These are phyloP conservation scores for Fusarium xyrophilum DNA, from an alignment of 2,329 filamentous ascomycete genomes.

Conservation along the genomic window DNA sequence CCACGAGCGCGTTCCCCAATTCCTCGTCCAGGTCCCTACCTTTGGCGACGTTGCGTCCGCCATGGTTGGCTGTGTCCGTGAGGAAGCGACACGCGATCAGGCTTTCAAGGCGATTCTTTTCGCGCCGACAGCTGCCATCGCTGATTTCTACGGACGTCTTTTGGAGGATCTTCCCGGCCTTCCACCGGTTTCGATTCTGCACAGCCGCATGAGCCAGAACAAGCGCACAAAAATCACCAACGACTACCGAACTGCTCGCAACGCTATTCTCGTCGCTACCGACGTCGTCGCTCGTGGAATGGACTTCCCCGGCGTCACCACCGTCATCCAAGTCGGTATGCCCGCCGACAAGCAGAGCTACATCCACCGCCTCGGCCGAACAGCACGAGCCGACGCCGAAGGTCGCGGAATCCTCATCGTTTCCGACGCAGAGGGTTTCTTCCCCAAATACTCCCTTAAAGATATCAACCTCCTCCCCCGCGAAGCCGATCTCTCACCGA, in stretches of 20 bases:
- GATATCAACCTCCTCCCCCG: slow-evolving; percentile 61
- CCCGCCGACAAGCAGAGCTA: slow-evolving; percentile 68
- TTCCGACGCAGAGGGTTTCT: slow-evolving; percentile 58
- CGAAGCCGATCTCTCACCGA: slow-evolving; percentile 53
- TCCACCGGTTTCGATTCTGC: slow-evolving; percentile 54
- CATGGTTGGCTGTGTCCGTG: slow-evolving; percentile 63
- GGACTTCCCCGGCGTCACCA: slow-evolving; percentile 74
- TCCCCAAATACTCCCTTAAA: slow-evolving; percentile 58
- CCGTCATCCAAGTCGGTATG: slow-evolving; percentile 69
- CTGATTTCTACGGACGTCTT: slow-evolving; percentile 58
- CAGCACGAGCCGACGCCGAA: slow-evolving; percentile 68
- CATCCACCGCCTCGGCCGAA: slow-evolving; percentile 72
- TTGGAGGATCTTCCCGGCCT: slow-evolving; percentile 51
- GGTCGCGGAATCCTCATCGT: slow-evolving; percentile 69
- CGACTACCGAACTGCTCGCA: slow-evolving; percentile 60
- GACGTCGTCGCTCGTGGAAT: slow-evolving; percentile 76
- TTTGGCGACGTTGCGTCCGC: slow-evolving; percentile 71
- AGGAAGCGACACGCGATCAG: slow-evolving; percentile 51
- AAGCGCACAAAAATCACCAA: slow-evolving; percentile 66
- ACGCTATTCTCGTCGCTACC: slow-evolving; percentile 68
- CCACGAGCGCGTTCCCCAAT: slow-evolving; percentile 78
- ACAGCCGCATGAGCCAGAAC: slow-evolving; percentile 59
- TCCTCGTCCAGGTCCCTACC: slow-evolving; percentile 70
- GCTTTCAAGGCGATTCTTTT: slow-evolving; percentile 88
- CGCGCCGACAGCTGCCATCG: slow-evolving; percentile 66